phyloP scores from a whole-genome alignment of 306 rosid genomes.

The Medicago arabica region DNA sequence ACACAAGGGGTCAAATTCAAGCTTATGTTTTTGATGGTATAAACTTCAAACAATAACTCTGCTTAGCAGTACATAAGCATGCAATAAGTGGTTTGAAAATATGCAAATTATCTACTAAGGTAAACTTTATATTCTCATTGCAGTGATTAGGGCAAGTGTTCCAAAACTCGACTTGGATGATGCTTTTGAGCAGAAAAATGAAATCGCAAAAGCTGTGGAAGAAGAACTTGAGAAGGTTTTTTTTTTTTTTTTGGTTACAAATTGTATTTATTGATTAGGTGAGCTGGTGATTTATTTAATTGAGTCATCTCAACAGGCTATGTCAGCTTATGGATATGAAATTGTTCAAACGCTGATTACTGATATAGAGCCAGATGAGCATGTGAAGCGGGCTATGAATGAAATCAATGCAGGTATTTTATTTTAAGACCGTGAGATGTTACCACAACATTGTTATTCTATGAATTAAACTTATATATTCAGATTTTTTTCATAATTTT shows the following conservation, averaged over 20 bases:
- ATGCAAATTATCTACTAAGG: conserved; percentile 25
- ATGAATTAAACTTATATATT: conserved; percentile 21
- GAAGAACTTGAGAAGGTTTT: conserved; percentile 86
- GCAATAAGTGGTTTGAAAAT: conserved; percentile 2
- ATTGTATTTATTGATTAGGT: conserved; percentile 13
- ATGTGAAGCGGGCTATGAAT: conserved; percentile 94
- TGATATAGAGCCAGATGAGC: conserved; percentile 89
- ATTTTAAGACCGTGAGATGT: not conserved
- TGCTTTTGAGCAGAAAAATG: conserved; percentile 94
- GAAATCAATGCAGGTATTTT: conserved; percentile 90
- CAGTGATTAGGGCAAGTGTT: conserved; percentile 90
- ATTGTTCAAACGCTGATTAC: conserved; percentile 90
- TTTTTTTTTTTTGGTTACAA: not conserved
- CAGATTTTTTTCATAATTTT: conserved; percentile 2
- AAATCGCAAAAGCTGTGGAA: conserved; percentile 92
- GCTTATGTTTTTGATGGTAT: conserved; percentile 96
- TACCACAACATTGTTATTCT: conserved; percentile 40
- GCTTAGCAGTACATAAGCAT: conserved; percentile 29
- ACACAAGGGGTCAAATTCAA: conserved; percentile 86
- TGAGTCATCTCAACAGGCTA: conserved; percentile 66
- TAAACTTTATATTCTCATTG: conserved; percentile 33
- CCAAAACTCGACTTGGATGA: conserved; percentile 93
- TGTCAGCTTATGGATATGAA: conserved; percentile 95
- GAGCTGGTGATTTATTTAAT: conserved; percentile 26
- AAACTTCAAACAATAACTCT: conserved; percentile 26